Evolutionary conservation across 495 filamentous ascomycete species (phyloP).

Genomic region (Hypoxylon lenormandii): DNA sequence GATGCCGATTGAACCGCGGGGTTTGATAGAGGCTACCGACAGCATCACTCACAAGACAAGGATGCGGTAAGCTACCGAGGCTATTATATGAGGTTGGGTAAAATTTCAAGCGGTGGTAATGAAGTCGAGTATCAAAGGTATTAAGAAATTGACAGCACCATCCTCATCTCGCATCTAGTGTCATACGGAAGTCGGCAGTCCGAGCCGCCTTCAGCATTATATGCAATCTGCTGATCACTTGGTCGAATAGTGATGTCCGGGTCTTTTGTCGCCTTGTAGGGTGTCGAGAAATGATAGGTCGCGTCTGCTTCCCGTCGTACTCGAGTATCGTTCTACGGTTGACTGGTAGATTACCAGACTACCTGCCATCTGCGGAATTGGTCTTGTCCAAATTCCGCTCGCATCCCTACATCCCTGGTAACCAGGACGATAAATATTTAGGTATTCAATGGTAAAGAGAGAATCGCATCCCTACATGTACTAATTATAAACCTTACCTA

Average conservation of each 20-base stretch:
- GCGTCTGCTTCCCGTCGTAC: background rate
- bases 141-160: background rate
- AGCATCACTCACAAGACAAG: too few species aligned
- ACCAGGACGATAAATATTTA: background rate
- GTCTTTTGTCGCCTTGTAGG: background rate
- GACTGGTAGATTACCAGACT: background rate
- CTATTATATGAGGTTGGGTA: too few species aligned
- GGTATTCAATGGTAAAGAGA: constrained; percentile 4
- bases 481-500: constrained; percentile 17
- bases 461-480: background rate
- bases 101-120: too few species aligned
- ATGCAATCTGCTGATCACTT: background rate
- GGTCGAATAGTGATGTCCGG: background rate
- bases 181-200: background rate
- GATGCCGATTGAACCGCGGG: too few species aligned
- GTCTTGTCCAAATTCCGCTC: constrained; percentile 11
- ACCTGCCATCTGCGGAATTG: constrained; percentile 15
- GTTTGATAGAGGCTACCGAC: too few species aligned
- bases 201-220: background rate
- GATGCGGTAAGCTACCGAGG: too few species aligned
- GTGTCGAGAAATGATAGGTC: constrained; percentile 2
- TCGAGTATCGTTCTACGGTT: background rate
- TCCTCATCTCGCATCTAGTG: background rate
- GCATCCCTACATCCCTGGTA: background rate
- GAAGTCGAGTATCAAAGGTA: too few species aligned